Conservation (phyloP, 768 basidiomycete genomes). For the Butyriboletus loyo region DNA sequence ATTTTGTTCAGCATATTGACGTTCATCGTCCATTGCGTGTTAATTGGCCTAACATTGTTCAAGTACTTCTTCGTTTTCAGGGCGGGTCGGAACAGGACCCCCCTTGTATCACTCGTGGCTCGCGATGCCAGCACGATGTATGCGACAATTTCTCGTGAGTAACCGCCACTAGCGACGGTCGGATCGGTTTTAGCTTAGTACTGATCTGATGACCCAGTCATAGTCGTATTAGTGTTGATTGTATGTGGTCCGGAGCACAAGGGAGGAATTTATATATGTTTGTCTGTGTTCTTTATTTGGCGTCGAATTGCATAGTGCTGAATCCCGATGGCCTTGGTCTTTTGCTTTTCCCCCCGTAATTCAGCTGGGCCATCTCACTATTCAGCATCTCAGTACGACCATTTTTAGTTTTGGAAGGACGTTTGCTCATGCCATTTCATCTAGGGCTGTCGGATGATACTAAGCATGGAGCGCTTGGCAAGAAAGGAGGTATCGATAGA, state of each 20-base stretch:
- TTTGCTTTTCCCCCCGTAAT: background rate
- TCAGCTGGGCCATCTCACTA: too few relatives aligned
- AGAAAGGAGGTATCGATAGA: too few relatives aligned
- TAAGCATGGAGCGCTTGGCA: too few relatives aligned
- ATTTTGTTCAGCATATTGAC: constrained; percentile 7
- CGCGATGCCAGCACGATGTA: too few relatives aligned
- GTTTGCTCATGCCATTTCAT: background rate
- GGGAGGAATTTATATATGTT: background rate
- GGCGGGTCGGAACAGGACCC: constrained; percentile 18
- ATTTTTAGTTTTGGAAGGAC: background rate
- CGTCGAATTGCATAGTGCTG: background rate
- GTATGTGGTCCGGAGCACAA: background rate
- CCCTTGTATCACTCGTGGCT: constrained; percentile 21
- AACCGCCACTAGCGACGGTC: background rate
- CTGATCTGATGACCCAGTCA: too few relatives aligned
- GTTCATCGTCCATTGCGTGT: constrained; percentile 10
- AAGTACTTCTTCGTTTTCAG: constrained; percentile 12
- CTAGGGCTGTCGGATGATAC: too few relatives aligned
- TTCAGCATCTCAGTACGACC: constrained; percentile 16
- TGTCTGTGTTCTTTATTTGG: constrained; percentile 3
- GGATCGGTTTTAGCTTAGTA: too few relatives aligned
- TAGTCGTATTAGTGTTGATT: constrained; percentile 3
- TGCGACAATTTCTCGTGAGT: too few relatives aligned
- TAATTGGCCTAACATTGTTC: too few relatives aligned
- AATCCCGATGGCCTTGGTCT: too few relatives aligned